These are phyloP conservation scores for Pestalotiopsis sp. DNA, from an alignment of 2,329 filamentous ascomycete genomes.

Conservation along the genomic window DNA sequence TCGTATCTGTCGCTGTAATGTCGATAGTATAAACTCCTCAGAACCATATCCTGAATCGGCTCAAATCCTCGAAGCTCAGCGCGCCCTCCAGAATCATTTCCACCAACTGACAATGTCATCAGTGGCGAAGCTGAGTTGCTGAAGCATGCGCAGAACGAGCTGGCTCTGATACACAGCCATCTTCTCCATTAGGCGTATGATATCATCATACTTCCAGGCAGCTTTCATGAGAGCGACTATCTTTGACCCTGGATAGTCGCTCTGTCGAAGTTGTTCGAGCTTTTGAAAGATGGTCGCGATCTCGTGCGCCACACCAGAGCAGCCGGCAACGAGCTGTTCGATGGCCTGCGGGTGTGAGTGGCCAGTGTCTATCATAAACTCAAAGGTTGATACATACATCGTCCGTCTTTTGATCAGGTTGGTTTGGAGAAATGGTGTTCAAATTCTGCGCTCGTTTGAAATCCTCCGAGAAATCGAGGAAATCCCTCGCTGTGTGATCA, in stretches of 20 bases:
- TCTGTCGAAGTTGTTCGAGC: neutral
- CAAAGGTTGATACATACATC: neutral
- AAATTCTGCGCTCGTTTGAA: neutral
- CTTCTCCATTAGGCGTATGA: neutral
- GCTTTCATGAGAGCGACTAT: neutral
- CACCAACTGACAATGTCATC: neutral
- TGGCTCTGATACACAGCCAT: neutral
- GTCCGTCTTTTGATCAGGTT: neutral
- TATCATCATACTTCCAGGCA: neutral
- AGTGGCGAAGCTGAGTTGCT: neutral
- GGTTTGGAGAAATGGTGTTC: neutral
- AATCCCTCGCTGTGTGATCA: neutral
- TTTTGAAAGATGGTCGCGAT: neutral
- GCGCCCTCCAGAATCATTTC: neutral
- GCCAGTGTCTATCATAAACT: neutral
- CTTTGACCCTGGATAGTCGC: neutral
- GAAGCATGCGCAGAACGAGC: neutral
- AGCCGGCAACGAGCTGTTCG: neutral
- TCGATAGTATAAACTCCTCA: constrained; percentile 5
- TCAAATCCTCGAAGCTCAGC: neutral
- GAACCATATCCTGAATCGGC: neutral
- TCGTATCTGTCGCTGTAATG: constrained; percentile 1
- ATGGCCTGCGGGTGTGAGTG: neutral
- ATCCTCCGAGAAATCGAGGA: neutral
- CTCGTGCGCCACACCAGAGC: neutral